Base-by-base conservation (phyloP, 495 filamentous ascomycete species). In the Diplogelasinospora grovesii region DNA sequence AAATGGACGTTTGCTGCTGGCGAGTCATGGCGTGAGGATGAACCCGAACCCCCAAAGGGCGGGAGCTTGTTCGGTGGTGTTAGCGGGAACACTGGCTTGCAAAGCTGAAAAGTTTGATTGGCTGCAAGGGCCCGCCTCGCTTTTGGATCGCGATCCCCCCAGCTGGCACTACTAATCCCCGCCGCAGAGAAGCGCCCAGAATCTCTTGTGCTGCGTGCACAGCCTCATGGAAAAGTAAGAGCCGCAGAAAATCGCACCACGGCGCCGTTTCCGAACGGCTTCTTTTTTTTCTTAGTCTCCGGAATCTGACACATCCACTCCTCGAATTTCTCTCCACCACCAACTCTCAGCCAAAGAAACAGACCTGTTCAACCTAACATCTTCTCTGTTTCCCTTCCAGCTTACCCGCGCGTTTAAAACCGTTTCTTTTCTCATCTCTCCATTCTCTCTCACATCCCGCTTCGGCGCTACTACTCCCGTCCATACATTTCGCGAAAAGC, bases 101-200 rank as follows among this genome's bases (percentile, higher is more conserved):
- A 20, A 39, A 51, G 47, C 34, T 46, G 42, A 50, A 48, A 44
- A 32, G 24, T 28, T 39, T 43, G 37, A 52, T 55, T 54, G 45
- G 52, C 18, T 27, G 33, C 14, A 8, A 39, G 7, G 22, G 22
- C 44, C n/a, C 37, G 52, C 45, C 41, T 48, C 38, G 9, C 9
- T 9, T 18, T 27, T 39, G 27, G 14, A 33, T 15, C 8, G 8
- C n/a, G 13, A n/a, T n/a, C n/a, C n/a, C n/a, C n/a, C n/a, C n/a
- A n/a, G n/a, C n/a, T n/a, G n/a, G n/a, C n/a, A n/a, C n/a, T n/a
- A n/a, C n/a, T n/a, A n/a, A n/a, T n/a, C 29, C 36, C 45, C 33
- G 34, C 23, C 32, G 22, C 3, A 21, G 3, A 5, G 52, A 55
- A 55, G 41, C 41, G 46, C 53, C 47, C 34, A 46, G 41, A 50